phyloP scores from a whole-genome alignment of 1,139 yeast species.

The Hemisphaericaspora xylofermentans region DNA sequence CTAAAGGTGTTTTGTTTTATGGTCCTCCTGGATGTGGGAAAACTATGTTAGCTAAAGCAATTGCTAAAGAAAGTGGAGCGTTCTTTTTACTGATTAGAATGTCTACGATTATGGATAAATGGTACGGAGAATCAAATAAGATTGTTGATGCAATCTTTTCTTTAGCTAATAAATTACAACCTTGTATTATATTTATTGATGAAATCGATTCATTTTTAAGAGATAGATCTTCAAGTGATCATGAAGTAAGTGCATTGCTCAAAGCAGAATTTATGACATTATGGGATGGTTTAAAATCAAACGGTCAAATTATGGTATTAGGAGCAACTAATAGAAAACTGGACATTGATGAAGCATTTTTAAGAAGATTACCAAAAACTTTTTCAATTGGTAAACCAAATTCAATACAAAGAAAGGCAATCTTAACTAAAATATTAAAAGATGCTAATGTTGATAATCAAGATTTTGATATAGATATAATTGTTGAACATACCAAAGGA shows the following conservation, averaged over 20 bases:
- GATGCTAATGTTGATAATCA: slow-evolving; percentile 59
- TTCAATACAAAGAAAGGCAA: slow-evolving; percentile 64
- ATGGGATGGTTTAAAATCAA: slow-evolving; percentile 88
- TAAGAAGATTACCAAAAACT: slow-evolving; percentile 90
- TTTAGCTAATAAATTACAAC: slow-evolving; percentile 85
- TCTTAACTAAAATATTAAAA: slow-evolving; percentile 62
- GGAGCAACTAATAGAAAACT: slow-evolving; percentile 95
- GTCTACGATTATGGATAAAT: slow-evolving; percentile 95
- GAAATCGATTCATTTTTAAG: slow-evolving; percentile 94
- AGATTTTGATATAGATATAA: slow-evolving; percentile 58
- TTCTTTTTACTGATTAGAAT: slow-evolving; percentile 87
- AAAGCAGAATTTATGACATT: slow-evolving; percentile 97
- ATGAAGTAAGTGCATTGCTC: slow-evolving; percentile 92
- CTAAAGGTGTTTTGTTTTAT: slow-evolving; percentile 87
- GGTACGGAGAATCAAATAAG: slow-evolving; percentile 97
- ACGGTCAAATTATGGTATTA: slow-evolving; percentile 79
- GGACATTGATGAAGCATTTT: slow-evolving; percentile 89
- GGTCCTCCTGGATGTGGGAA: slow-evolving; percentile 99
- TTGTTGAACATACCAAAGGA: slow-evolving; percentile 70
- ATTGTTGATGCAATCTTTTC: slow-evolving; percentile 92
- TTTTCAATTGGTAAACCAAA: slow-evolving; percentile 80
- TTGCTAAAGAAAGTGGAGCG: slow-evolving; percentile 91
- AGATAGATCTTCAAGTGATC: slow-evolving; percentile 82
- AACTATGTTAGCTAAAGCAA: slow-evolving; percentile 94
- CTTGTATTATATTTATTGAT: slow-evolving; percentile 93